Percentiles rank a stretch among this genome's conserved stretches.
phyloP scores from a whole-genome alignment of 2,329 filamentous ascomycete genomes.

The Colletotrichum sp. region DNA sequence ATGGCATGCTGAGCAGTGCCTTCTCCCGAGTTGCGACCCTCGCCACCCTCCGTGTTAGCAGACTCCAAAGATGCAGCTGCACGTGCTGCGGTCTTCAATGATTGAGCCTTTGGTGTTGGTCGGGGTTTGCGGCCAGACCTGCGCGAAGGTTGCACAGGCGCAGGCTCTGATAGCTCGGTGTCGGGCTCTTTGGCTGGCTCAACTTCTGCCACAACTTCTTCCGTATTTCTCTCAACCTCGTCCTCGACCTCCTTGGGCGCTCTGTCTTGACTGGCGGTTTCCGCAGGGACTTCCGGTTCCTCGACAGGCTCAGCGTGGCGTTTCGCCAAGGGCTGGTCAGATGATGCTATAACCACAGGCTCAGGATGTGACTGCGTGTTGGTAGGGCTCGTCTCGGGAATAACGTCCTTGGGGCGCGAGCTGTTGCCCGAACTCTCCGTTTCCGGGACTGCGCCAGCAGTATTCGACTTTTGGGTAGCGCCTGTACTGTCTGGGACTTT shows the following conservation, averaged over 20 bases:
- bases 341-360: neutral
- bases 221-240: neutral
- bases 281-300: neutral
- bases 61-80: neutral
- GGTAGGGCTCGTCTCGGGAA: constrained; percentile 34
- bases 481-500: constrained; percentile 14
- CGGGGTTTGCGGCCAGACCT: constrained; percentile 10
- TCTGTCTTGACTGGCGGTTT: neutral
- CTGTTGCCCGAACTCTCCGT: constrained; percentile 17
- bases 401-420: constrained; percentile 23
- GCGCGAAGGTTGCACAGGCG: neutral
- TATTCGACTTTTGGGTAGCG: neutral
- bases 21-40: neutral
- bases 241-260: neutral
- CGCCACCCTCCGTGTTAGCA: neutral
- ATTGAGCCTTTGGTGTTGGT: constrained; percentile 10
- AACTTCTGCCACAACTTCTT: neutral
- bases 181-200: neutral
- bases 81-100: neutral
- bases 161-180: neutral
- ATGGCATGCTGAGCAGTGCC: neutral
- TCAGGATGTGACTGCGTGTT: constrained; percentile 14
- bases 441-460: neutral
- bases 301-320: neutral
- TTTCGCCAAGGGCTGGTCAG: neutral